These are phyloP conservation scores for Plantago ovata DNA, from an alignment of 257 asterid genomes.

Conservation along the genomic window DNA sequence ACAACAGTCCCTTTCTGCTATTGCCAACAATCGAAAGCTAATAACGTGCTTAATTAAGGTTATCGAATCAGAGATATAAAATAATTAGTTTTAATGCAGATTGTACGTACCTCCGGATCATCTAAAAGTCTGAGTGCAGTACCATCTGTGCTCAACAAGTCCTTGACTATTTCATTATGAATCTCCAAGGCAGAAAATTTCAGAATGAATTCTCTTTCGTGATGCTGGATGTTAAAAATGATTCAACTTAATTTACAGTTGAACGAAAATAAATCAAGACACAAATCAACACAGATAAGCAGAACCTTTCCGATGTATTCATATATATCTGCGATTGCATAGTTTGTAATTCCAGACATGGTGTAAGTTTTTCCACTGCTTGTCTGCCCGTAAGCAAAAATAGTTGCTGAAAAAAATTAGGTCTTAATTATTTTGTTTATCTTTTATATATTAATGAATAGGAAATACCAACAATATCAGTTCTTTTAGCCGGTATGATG, in stretches of 20 bases:
- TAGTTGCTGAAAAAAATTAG: conserved; percentile 38
- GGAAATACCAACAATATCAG: too few relatives aligned
- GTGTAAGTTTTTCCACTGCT: conserved; percentile 73
- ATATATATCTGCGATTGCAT: conserved; percentile 45
- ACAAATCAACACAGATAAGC: background rate
- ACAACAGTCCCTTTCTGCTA: conserved; percentile 52
- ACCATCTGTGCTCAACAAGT: conserved; percentile 46
- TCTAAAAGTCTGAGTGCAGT: conserved; percentile 62
- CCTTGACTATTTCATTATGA: conserved; percentile 62
- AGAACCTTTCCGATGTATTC: conserved; percentile 39
- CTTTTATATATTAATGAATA: background rate
- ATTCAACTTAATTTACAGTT: background rate
- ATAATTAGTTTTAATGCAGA: background rate
- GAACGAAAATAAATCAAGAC: background rate
- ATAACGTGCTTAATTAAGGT: background rate
- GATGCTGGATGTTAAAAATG: conserved; percentile 23
- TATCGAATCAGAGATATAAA: background rate
- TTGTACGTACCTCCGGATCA: conserved; percentile 50
- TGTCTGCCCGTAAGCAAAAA: conserved; percentile 69
- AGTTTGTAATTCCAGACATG: conserved; percentile 52
- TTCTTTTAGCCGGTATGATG: too few relatives aligned
- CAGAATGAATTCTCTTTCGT: conserved; percentile 33
- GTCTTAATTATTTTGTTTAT: background rate
- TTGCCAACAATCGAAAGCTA: background rate
- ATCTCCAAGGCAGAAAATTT: conserved; percentile 72